Conservation (phyloP, 83 land plant species). For the Picea engelmannii region DNA sequence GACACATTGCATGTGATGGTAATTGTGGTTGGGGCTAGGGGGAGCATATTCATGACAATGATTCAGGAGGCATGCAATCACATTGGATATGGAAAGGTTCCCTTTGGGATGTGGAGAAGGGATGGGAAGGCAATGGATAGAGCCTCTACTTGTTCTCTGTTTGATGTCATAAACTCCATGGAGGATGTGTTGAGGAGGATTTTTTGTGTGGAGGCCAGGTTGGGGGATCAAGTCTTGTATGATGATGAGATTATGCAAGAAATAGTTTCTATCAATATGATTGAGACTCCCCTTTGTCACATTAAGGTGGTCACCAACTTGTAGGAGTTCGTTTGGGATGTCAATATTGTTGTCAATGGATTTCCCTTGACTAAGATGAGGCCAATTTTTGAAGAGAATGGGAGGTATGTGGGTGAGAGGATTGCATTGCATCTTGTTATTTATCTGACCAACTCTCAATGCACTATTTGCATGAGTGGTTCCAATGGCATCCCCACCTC, state of each 20-base stretch:
- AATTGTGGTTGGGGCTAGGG: too few species aligned
- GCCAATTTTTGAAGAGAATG: conserved; percentile 64
- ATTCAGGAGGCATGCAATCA: too few species aligned
- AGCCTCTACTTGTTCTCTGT: conserved; percentile 47
- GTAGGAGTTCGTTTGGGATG: conserved; percentile 80
- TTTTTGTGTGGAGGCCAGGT: conserved; percentile 62
- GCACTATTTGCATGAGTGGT: too few species aligned
- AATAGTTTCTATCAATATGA: conserved; percentile 69
- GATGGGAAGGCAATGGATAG: too few species aligned
- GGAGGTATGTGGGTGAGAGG: conserved; percentile 62
- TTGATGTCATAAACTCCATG: conserved; percentile 71
- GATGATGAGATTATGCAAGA: conserved; percentile 74
- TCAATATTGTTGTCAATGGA: conserved; percentile 69
- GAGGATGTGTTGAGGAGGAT: conserved; percentile 63
- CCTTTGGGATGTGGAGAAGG: too few species aligned
- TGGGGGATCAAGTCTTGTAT: conserved; percentile 52
- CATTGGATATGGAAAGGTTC: too few species aligned
- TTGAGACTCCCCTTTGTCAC: conserved; percentile 74
- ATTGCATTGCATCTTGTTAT: conserved; percentile 45
- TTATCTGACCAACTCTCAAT: conserved; percentile 38
- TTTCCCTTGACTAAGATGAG: conserved; percentile 66
- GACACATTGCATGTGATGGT: too few species aligned
- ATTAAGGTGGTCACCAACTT: conserved; percentile 71
- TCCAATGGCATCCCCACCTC: too few species aligned
- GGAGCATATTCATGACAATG: too few species aligned